Evolutionary conservation across 495 filamentous ascomycete genomes (phyloP).

Genomic region (Elaphomyces granulatus): DNA sequence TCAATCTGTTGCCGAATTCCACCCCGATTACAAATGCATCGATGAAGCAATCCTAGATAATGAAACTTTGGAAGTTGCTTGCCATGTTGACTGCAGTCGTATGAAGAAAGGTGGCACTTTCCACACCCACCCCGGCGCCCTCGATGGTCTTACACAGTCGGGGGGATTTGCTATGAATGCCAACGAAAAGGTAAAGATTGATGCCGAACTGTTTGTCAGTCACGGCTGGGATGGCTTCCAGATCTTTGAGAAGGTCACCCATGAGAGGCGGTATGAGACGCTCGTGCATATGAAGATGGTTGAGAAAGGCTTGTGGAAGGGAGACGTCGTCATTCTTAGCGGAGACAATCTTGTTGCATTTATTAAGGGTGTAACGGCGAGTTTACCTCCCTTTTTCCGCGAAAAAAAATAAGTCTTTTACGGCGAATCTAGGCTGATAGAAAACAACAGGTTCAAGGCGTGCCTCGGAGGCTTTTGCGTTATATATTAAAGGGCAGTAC

Average conservation of each 20-base stretch:
- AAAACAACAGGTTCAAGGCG: neutral
- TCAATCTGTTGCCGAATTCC: constrained; percentile 54
- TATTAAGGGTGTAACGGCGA: constrained; percentile 48
- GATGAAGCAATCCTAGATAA: constrained; percentile 64
- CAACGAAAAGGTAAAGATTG: constrained; percentile 55
- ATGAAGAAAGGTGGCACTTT: no score
- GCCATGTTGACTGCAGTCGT: no score
- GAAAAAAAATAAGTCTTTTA: no score
- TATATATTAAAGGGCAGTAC: no score
- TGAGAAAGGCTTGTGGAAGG: constrained; percentile 60
- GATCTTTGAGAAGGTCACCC: constrained; percentile 47
- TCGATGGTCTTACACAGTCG: constrained; percentile 30
- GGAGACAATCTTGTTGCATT: constrained; percentile 47
- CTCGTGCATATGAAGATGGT: constrained; percentile 56
- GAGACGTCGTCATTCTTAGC: constrained; percentile 41
- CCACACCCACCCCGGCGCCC: neutral
- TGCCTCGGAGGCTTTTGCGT: neutral
- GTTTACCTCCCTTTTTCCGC: constrained; percentile 9
- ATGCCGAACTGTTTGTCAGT: constrained; percentile 57
- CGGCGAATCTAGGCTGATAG: no score
- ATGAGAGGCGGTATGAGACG: constrained; percentile 52
- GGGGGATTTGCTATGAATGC: constrained; percentile 73
- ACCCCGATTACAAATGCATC: constrained; percentile 51
- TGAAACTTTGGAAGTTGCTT: constrained; percentile 46
- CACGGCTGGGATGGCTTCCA: constrained; percentile 70